Evolutionary conservation across 2,329 filamentous ascomycete species (phyloP), one percentile per base, ranked within the genome.

Genomic region (Esteya vermicola): DNA sequence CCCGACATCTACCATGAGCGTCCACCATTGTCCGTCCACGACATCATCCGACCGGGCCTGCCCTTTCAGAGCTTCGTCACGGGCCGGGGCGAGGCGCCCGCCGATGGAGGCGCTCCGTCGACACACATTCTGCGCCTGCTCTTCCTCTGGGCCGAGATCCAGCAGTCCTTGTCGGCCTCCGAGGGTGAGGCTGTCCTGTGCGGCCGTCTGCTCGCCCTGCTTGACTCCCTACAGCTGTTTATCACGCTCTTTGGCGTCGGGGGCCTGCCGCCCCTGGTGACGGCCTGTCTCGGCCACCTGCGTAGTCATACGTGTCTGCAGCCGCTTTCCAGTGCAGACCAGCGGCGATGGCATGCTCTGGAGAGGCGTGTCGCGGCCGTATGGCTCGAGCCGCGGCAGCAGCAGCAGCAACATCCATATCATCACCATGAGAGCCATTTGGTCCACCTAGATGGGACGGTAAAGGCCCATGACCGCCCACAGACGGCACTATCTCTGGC

Each of bases 261-360:
- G 18, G 46, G 48, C 16, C 43, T 49, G 6, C 54, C 54, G 2
- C 46, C 54, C 0, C 49, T 54, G 20, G 40, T 57, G 20, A 36
- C 46, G 1, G 39, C 48, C 2, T 51, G 50, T 25, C 20, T 56
- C 30, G 36, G 28, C 22, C 5, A 13, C 12, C 14, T 36, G 14
- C 9, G 14, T 16, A 16, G 9, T 7, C 33, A 23, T 36, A 14
- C n/a, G 18, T 18, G 18, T 33, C 31, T 19, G n/a, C 16, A 20
- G 21, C 9, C 4, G 9, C 18, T 28, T 13, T 14, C 26, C 10
- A 14, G 21, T 16, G 13, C 21, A 18, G 33, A 36, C 22, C 33
- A 16, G 19, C 8, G 22, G 2, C 33, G 33, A 3, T 36, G 33
- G 33, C 13, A 25, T 3, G 14, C 7, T 6, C 10, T 36, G 12